phyloP scores from a whole-genome alignment of 1,284 basidiomycete species.

The Mycosarcoma mackinlayi region DNA sequence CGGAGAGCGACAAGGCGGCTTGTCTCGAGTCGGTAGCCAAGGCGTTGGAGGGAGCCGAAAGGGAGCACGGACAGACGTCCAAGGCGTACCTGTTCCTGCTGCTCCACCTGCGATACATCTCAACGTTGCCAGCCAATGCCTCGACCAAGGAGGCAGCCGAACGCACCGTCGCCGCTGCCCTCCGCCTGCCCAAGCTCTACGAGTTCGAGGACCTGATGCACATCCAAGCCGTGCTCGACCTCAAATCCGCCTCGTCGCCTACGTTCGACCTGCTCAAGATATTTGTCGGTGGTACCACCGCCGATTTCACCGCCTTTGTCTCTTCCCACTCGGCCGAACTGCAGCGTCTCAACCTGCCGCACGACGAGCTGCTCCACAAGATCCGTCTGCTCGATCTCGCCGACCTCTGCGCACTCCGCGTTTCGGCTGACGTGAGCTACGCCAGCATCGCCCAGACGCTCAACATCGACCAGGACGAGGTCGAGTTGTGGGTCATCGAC shows the following conservation, averaged over 20 bases:
- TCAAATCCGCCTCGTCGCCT: conserved; percentile 43
- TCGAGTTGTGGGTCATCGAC: conserved; percentile 68
- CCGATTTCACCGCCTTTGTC: conserved; percentile 52
- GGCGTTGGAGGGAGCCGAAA: conserved; percentile 53
- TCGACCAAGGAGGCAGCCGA: conserved; percentile 50
- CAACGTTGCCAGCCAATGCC: conserved; percentile 13
- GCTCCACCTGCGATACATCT: conserved; percentile 62
- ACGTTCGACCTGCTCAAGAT: conserved; percentile 60
- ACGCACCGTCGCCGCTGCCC: conserved; percentile 55
- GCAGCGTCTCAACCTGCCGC: conserved; percentile 37
- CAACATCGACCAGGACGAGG: conserved; percentile 51
- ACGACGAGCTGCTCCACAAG: conserved; percentile 55
- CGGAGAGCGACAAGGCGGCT: conserved; percentile 44
- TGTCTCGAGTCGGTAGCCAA: conserved; percentile 56
- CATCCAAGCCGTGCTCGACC: conserved; percentile 47
- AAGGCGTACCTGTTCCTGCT: conserved; percentile 61
- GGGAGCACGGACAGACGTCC: conserved; percentile 49
- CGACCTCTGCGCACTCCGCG: conserved; percentile 56
- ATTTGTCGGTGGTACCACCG: conserved; percentile 55
- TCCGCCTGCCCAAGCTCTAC: conserved; percentile 61
- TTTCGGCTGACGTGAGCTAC: conserved; percentile 63
- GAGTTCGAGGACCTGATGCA: conserved; percentile 64
- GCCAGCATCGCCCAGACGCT: conserved; percentile 52
- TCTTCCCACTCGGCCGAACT: conserved; percentile 25
- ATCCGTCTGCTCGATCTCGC: conserved; percentile 66